Evolutionary conservation across 129 eudicot species (phyloP), one percentile per base, ranked within the genome.

Genomic region (Flaveria bidentis): DNA sequence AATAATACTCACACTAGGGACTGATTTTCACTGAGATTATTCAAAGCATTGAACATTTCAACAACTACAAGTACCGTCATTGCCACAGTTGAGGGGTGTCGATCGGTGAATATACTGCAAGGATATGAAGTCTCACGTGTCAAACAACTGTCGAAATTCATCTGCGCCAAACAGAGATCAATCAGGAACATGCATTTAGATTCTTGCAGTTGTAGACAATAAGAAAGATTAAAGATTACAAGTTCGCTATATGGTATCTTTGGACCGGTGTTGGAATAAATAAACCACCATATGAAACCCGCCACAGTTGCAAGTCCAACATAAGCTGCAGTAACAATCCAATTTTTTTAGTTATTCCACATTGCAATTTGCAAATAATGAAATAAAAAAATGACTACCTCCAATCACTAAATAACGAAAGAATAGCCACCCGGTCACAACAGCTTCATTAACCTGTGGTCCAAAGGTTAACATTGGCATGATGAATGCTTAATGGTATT

Each of bases 281-380:
- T 80, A 79, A 91, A 95, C 99, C 99, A 95, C 99, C 99, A 95
- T 78, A 95, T 88, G 79, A 95, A 95, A 60, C 99, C 99, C 22
- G 95, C 97, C 47, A 95, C 89, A 73, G 99, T 95, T 67, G 99
- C 99, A 86, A 95, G 94, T 73, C 99, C 97, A 78, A 91, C 99
- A 76, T 95, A 95, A 77, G 89, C 99, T 95, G 94, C 83, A 84
- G 61, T 28, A 72, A 79, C 56, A 41, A 72, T 61, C 74, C 11
- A 75, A 56, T 30, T 25, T 22, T 33, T 44, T 79, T 72, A 63
- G 25, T 62, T 2, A 39, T 5, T 65, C 55, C 23, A 41, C 62
- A 13, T 17, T 28, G 13, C 17, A 67, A 56, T 74, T 46, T 28
- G 13, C 17, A 67, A 56, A 80, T 46, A 79, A 47, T 33, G 51